Conservation (phyloP, 2,329 filamentous ascomycete genomes). For the Phaeosphaeria sp. region DNA sequence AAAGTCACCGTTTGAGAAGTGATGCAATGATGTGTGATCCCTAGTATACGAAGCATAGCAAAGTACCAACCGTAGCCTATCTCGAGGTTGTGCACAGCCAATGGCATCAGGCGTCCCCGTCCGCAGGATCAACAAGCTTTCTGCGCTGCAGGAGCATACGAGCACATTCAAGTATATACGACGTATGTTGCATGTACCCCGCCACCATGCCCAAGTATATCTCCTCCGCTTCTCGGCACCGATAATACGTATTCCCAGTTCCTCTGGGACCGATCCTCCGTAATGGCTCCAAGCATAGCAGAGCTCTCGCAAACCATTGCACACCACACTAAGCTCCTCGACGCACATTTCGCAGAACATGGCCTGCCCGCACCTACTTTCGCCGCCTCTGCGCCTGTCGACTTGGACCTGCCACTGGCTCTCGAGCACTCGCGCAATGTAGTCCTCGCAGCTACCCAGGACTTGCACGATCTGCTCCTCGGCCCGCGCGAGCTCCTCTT, state of each 20-base stretch:
- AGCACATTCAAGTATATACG: neutral
- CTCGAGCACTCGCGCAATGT: constrained; percentile 5
- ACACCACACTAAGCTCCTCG: constrained; percentile 9
- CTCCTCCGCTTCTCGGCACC: too few relatives aligned
- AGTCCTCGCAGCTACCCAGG: constrained; percentile 13
- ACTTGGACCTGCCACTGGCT: neutral
- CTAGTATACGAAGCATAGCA: neutral
- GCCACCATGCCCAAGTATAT: neutral
- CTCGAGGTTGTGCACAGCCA: neutral
- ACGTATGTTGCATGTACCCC: neutral
- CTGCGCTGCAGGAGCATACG: neutral
- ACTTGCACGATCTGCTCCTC: constrained; percentile 7
- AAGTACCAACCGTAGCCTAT: neutral
- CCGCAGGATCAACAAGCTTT: neutral
- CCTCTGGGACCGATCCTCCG: too few relatives aligned
- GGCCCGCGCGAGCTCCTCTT: constrained; percentile 3
- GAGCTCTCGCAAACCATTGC: constrained; percentile 7
- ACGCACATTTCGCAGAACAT: constrained; percentile 7
- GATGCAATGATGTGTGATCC: neutral
- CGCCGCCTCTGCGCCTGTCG: neutral
- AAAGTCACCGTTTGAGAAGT: neutral
- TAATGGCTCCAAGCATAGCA: constrained; percentile 3
- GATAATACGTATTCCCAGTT: too few relatives aligned
- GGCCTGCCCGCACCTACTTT: constrained; percentile 8
- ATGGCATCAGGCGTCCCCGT: neutral